Percentiles rank a stretch among this genome's conserved stretches.
phyloP scores from a whole-genome alignment of 768 basidiomycete species.

The Hirschioporus abietinus region DNA sequence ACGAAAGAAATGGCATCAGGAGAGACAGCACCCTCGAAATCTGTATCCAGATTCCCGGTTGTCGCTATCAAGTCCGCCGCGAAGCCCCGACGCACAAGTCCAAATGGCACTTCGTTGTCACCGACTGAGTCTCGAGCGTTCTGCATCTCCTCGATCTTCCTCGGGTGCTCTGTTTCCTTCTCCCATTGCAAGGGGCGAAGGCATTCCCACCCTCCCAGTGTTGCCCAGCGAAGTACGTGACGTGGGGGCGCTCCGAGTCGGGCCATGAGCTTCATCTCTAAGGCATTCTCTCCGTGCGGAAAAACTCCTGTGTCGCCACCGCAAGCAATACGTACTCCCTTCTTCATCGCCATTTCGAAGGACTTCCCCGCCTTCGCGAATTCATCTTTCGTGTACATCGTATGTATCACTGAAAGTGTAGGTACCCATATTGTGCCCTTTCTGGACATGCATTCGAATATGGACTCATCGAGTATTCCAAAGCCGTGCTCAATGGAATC shows the following conservation, averaged over 20 bases:
- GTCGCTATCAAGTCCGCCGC: constrained; percentile 45
- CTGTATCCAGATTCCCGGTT: constrained; percentile 28
- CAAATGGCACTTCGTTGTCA: constrained; percentile 51
- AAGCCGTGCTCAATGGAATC: constrained; percentile 58
- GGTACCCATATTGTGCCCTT: constrained; percentile 47
- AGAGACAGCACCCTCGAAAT: constrained; percentile 42
- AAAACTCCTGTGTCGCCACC: constrained; percentile 66
- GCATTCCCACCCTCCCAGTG: constrained; percentile 54
- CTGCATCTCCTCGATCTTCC: constrained; percentile 21
- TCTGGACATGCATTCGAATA: constrained; percentile 11
- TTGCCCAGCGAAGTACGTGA: constrained; percentile 52
- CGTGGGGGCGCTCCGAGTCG: constrained; percentile 47
- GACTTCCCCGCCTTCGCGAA: constrained; percentile 36
- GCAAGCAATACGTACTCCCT: constrained; percentile 46
- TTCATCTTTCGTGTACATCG: constrained; percentile 17
- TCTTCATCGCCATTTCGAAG: constrained; percentile 41
- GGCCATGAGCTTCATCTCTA: constrained; percentile 60
- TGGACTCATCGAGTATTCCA: constrained; percentile 16
- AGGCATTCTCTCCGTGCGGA: constrained; percentile 52
- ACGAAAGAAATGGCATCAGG: constrained; percentile 45
- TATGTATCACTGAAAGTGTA: constrained; percentile 49
- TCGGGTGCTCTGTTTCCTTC: constrained; percentile 21
- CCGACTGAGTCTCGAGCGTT: constrained; percentile 25
- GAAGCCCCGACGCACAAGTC: constrained; percentile 47
- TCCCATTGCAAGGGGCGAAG: constrained; percentile 46